These are phyloP conservation scores for Alternaria sp. DNA, from an alignment of 2,329 filamentous ascomycete genomes.

Conservation along the genomic window DNA sequence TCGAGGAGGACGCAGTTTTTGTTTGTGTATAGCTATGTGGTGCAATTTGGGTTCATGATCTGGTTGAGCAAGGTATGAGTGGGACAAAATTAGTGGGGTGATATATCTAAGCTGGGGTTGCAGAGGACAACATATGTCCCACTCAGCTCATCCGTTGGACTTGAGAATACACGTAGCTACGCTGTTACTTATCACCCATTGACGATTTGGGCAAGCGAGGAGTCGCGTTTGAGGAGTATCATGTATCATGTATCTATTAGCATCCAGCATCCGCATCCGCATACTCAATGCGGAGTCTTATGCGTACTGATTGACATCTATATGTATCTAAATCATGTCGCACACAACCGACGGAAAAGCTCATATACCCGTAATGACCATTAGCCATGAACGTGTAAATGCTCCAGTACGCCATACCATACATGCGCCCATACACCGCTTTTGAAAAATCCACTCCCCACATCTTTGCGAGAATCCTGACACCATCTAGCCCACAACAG, in stretches of 20 bases:
- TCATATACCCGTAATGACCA: not conserved
- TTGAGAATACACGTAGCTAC: not conserved
- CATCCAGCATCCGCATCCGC: not conserved
- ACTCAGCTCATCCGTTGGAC: not conserved
- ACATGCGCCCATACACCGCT: not conserved
- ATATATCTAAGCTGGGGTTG: not conserved
- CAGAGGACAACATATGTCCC: not conserved
- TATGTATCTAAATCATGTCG: not conserved
- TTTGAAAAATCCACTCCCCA: not conserved
- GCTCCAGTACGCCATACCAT: not conserved
- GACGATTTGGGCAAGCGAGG: not conserved
- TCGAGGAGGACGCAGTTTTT: conserved; percentile 43
- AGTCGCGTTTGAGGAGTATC: not conserved
- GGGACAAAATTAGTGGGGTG: not conserved
- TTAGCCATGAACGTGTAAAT: not conserved
- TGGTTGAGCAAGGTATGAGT: conserved; percentile 58
- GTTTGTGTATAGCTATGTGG: conserved; percentile 76
- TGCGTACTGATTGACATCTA: not conserved
- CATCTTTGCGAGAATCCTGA: not conserved
- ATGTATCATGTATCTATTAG: not conserved
- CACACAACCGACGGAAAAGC: not conserved
- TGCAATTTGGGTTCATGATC: conserved; percentile 97
- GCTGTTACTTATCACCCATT: not conserved
- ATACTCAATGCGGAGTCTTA: not conserved
- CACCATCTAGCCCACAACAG: conserved; percentile 25